Evolutionary conservation across 192 early-diverging fungal species (phyloP).

Genomic region (Haplosporangium gracile): DNA sequence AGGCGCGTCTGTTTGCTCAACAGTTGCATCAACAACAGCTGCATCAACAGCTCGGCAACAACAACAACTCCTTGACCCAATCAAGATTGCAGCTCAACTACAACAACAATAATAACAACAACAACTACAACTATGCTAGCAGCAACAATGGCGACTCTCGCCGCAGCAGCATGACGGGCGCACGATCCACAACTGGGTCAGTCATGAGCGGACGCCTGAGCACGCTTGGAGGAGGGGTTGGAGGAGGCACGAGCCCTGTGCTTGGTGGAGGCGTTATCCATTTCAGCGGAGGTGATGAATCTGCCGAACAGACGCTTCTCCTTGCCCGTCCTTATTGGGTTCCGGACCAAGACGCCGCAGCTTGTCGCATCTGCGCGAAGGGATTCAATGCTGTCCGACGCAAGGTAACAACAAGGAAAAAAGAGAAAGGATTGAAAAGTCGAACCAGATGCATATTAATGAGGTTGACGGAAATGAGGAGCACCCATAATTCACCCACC

Average conservation of each 20-base stretch:
- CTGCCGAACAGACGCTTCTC: constrained; percentile 55
- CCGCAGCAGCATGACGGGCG: constrained; percentile 15
- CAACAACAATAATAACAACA: background rate
- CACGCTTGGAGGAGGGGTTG: constrained; percentile 2
- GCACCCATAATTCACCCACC: constrained; percentile 1
- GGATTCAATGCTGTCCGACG: constrained; percentile 61
- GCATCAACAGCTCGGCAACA: background rate
- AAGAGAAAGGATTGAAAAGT: background rate
- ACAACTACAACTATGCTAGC: background rate
- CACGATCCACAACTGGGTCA: constrained; percentile 25
- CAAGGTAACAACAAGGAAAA: constrained; percentile 54
- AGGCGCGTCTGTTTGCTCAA: constrained; percentile 33
- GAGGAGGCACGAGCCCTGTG: constrained; percentile 29
- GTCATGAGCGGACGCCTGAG: constrained; percentile 23
- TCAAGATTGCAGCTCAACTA: background rate
- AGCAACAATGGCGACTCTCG: background rate
- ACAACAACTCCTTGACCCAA: background rate
- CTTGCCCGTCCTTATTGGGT: constrained; percentile 65
- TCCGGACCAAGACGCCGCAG: constrained; percentile 60
- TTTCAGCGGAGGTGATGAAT: constrained; percentile 21
- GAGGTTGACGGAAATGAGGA: background rate
- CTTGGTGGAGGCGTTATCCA: constrained; percentile 10
- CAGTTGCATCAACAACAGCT: constrained; percentile 35
- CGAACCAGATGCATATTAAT: background rate
- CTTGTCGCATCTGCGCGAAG: constrained; percentile 58